Conservation (phyloP, 352 stramenopile species). For the Phytophthora litchii region DNA sequence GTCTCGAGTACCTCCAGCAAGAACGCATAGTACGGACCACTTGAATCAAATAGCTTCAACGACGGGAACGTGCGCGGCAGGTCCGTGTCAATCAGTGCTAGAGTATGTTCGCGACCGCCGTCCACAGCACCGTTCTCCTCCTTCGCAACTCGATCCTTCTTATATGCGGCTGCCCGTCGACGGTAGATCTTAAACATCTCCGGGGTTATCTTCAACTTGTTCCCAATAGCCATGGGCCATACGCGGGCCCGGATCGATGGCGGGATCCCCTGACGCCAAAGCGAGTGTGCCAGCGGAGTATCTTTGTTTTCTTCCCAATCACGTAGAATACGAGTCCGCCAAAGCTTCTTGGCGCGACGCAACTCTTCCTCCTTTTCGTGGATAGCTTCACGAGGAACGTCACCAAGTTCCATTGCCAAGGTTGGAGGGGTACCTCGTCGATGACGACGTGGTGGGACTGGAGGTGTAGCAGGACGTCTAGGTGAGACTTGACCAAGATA, state of each 20-base stretch:
- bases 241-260: constrained; percentile 81
- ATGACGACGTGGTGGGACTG: constrained; percentile 13
- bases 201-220: constrained; percentile 85
- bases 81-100: constrained; percentile 88
- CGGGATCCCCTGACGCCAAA: constrained; percentile 85
- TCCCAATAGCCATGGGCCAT: constrained; percentile 87
- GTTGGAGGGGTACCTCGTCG: constrained; percentile 31
- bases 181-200: constrained; percentile 90
- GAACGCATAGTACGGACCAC: constrained; percentile 76
- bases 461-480: constrained; percentile 7
- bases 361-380: constrained; percentile 84
- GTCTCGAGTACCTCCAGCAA: constrained; percentile 85
- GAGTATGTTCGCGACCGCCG: constrained; percentile 73
- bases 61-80: constrained; percentile 86
- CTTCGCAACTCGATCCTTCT: constrained; percentile 45
- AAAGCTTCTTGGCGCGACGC: constrained; percentile 83
- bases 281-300: constrained; percentile 70
- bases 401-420: constrained; percentile 22
- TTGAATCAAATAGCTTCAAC: constrained; percentile 78
- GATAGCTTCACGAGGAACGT: constrained; percentile 50
- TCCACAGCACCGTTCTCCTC: constrained; percentile 36
- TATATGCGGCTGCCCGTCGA: constrained; percentile 60
- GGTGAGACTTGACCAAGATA: constrained; percentile 14
- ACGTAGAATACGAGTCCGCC: constrained; percentile 75
- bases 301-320: constrained; percentile 83